Evolutionary conservation across 768 basidiomycete genomes (phyloP).

Genomic region (Glaciozyma martinii): DNA sequence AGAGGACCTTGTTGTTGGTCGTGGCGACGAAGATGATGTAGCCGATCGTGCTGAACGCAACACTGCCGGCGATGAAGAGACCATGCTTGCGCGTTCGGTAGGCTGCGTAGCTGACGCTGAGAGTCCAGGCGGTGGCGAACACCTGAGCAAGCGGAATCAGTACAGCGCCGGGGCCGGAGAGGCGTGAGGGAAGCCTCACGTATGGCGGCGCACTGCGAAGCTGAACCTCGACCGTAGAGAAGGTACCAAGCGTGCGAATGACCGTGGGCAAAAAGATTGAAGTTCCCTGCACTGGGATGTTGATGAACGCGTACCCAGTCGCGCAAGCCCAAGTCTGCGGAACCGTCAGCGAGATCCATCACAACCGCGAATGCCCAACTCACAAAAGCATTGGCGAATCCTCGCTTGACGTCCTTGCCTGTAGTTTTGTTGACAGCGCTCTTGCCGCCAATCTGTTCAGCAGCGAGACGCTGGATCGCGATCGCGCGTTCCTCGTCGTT

Average conservation of each 20-base stretch:
- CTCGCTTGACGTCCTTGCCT: conserved; percentile 47
- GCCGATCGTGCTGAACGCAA: conserved; percentile 11
- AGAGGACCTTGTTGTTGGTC: conserved; percentile 14
- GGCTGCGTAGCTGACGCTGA: conserved; percentile 38
- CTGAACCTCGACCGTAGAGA: conserved; percentile 55
- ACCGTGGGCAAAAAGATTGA: conserved; percentile 78
- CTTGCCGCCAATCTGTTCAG: conserved; percentile 56
- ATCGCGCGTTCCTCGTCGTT: conserved; percentile 47
- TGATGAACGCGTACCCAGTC: not conserved
- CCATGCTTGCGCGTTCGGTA: conserved; percentile 60
- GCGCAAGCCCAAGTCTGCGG: not conserved
- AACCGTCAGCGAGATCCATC: not conserved
- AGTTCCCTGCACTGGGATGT: conserved; percentile 56
- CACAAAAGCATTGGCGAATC: not conserved
- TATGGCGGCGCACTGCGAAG: conserved; percentile 75
- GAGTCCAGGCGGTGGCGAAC: conserved; percentile 57
- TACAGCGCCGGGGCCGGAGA: conserved; percentile 48
- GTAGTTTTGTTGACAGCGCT: conserved; percentile 53
- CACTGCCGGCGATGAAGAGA: conserved; percentile 30
- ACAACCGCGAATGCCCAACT: not conserved
- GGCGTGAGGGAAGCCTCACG: conserved; percentile 57
- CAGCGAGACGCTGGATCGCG: conserved; percentile 57
- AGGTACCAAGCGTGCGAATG: conserved; percentile 51
- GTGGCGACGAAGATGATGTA: conserved; percentile 25
- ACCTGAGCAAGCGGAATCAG: conserved; percentile 42